These are phyloP conservation scores for Primulina tabacum DNA, from an alignment of 257 asterid genomes.

Conservation along the genomic window DNA sequence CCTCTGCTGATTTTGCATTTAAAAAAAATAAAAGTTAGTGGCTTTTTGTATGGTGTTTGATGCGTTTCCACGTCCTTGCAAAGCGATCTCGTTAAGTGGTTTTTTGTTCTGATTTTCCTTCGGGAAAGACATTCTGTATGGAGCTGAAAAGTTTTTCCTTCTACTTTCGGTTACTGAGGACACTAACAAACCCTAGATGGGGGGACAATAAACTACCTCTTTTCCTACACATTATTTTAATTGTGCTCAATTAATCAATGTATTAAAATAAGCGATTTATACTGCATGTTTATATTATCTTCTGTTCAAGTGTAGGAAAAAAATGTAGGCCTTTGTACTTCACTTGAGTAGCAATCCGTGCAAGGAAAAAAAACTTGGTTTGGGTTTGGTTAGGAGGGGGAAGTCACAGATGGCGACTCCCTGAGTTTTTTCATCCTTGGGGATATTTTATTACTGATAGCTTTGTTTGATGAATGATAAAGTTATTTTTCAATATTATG, in stretches of 20 bases:
- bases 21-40: not conserved
- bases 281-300: not conserved
- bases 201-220: constrained; percentile 39
- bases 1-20: not conserved
- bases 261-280: not conserved
- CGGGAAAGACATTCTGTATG: constrained; percentile 21
- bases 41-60: not conserved
- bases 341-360: not conserved
- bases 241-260: not conserved
- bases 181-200: constrained; percentile 32
- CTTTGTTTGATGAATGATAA: constrained; percentile 1
- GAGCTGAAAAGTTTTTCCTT: constrained; percentile 21
- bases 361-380: no score
- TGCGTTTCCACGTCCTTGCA: constrained; percentile 16
- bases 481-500: not conserved
- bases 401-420: not conserved
- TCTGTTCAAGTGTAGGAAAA: not conserved
- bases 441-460: not conserved
- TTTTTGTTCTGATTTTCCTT: constrained; percentile 10
- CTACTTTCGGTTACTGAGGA: constrained; percentile 23
- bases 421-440: not conserved
- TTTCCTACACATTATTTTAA: constrained; percentile 17
- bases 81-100: constrained; percentile 13
- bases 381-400: not conserved
- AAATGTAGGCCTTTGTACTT: not conserved